These are phyloP conservation scores for Nissolia schottii DNA, from an alignment of 306 rosid genomes.

Conservation along the genomic window DNA sequence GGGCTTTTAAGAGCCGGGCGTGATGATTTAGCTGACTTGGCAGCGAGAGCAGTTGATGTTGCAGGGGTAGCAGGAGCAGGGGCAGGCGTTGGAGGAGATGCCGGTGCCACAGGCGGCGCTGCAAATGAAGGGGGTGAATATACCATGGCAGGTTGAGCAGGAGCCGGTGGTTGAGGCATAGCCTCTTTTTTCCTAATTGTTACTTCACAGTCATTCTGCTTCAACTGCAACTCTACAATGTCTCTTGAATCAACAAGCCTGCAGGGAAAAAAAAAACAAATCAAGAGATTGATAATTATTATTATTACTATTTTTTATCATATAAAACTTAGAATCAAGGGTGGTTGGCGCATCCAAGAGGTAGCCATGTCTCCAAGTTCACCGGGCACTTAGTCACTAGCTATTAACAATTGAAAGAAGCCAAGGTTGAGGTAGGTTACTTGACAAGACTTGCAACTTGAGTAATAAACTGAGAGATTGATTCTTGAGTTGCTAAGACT, in stretches of 20 bases:
- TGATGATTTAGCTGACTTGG: constrained; percentile 49
- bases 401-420: not conserved
- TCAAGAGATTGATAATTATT: not conserved
- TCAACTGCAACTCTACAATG: constrained; percentile 66
- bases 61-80: constrained; percentile 27
- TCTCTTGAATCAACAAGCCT: constrained; percentile 91
- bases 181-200: constrained; percentile 72
- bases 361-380: not conserved
- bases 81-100: constrained; percentile 20
- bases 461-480: constrained; percentile 57
- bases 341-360: not conserved
- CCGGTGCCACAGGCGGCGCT: constrained; percentile 10
- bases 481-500: constrained; percentile 54
- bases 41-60: constrained; percentile 38
- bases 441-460: constrained; percentile 70
- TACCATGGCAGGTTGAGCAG: constrained; percentile 33
- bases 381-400: not conserved
- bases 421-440: constrained; percentile 35
- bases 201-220: constrained; percentile 68
- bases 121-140: constrained; percentile 31
- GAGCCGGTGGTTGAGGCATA: constrained; percentile 47
- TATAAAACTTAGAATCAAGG: not conserved
- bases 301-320: not conserved
- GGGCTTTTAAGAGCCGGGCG: constrained; percentile 61
- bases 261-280: constrained; percentile 29